Conservation (phyloP, 352 stramenopile species). For the Phytopythium chamaehyphon region DNA sequence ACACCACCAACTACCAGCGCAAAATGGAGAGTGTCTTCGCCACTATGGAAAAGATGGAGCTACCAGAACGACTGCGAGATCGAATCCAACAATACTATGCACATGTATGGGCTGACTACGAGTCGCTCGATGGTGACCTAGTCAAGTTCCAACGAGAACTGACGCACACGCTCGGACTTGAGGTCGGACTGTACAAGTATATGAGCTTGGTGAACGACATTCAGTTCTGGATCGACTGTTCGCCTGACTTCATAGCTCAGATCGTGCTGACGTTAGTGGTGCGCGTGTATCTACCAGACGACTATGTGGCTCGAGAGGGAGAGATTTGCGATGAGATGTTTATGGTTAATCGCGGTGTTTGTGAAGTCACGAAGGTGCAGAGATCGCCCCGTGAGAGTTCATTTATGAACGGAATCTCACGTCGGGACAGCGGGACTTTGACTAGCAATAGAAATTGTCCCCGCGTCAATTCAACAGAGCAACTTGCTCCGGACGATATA, state of each 20-base stretch:
- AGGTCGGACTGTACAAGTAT: constrained; percentile 36
- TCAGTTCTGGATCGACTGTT: constrained; percentile 35
- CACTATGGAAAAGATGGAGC: constrained; percentile 32
- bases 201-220: constrained; percentile 30
- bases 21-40: constrained; percentile 65
- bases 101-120: constrained; percentile 29
- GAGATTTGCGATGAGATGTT: constrained; percentile 35
- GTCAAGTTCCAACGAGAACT: constrained; percentile 34
- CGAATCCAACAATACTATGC: too few species aligned
- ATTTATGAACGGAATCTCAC: background rate
- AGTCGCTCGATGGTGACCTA: constrained; percentile 31
- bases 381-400: too few species aligned
- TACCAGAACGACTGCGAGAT: too few species aligned
- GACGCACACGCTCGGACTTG: constrained; percentile 30
- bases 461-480: too few species aligned
- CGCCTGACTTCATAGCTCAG: constrained; percentile 33
- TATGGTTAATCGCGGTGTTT: constrained; percentile 34
- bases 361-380: constrained; percentile 13
- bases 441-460: too few species aligned
- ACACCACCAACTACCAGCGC: constrained; percentile 45
- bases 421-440: too few species aligned
- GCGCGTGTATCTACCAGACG: constrained; percentile 40
- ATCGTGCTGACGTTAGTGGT: constrained; percentile 26
- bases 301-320: constrained; percentile 36
- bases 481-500: too few species aligned